Evolutionary conservation across 2,329 filamentous ascomycete genomes (phyloP).

Genomic region (Fusarium tupiense): DNA sequence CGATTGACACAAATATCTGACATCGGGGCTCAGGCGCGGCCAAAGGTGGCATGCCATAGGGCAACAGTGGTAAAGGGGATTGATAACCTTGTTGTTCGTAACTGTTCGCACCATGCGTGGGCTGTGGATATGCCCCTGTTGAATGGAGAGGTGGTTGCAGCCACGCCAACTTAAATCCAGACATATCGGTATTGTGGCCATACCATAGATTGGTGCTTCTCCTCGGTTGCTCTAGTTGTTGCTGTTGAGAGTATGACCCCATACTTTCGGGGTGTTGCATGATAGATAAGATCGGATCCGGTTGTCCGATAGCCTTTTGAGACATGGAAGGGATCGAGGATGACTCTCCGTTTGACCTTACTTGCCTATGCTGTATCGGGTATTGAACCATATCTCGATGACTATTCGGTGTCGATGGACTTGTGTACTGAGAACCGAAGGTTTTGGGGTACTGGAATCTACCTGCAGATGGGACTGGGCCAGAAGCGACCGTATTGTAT

Average conservation of each 20-base stretch:
- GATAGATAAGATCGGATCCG: rapidly evolving
- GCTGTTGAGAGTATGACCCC: neutral
- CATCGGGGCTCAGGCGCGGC: rapidly evolving
- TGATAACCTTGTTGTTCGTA: neutral
- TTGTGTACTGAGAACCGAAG: neutral
- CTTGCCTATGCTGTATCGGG: rapidly evolving
- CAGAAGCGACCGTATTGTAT: neutral
- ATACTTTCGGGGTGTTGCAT: neutral
- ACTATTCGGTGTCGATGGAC: neutral
- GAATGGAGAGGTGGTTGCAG: neutral
- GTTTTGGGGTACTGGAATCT: neutral
- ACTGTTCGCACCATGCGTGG: neutral
- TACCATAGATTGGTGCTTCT: neutral
- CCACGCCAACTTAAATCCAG: neutral
- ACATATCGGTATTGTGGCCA: neutral
- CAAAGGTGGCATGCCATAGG: neutral
- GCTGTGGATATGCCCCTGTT: neutral
- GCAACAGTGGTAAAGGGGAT: neutral
- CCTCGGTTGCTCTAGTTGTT: rapidly evolving
- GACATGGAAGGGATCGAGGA: rapidly evolving
- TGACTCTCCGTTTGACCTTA: rapidly evolving
- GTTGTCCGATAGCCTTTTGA: neutral
- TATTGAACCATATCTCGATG: rapidly evolving
- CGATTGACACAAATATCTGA: neutral
- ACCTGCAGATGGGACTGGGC: neutral